Evolutionary conservation across 495 filamentous ascomycete species (phyloP).

Genomic region (Evernia prunastri): DNA sequence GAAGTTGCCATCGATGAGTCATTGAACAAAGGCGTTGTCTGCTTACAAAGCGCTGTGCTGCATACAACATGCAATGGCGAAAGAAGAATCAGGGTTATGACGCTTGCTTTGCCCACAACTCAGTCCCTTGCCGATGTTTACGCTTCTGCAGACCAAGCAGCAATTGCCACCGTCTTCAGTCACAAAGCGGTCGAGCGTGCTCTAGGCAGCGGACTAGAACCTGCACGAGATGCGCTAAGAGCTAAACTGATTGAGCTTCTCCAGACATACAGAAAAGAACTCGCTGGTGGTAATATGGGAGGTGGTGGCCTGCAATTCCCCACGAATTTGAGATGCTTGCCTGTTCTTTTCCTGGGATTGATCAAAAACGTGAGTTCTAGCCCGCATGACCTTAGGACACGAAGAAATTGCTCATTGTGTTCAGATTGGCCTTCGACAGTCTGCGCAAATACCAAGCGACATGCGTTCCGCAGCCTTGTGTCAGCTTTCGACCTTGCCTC

Average conservation of each 20-base stretch:
- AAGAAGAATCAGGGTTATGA: constrained; percentile 88
- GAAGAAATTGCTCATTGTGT: constrained; percentile 28
- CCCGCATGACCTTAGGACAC: background rate
- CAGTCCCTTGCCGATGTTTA: constrained; percentile 85
- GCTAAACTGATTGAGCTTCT: constrained; percentile 87
- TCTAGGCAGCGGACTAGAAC: constrained; percentile 77
- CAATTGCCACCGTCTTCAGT: constrained; percentile 88
- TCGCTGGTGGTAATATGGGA: constrained; percentile 91
- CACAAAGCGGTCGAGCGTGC: constrained; percentile 95
- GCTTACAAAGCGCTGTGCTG: constrained; percentile 91
- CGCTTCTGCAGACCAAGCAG: constrained; percentile 88
- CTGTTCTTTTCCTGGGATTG: constrained; percentile 83
- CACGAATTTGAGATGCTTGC: constrained; percentile 78
- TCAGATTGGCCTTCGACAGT: constrained; percentile 86
- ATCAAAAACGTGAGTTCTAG: constrained; percentile 73
- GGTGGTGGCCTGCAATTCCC: constrained; percentile 90
- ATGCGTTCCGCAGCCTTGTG: constrained; percentile 90
- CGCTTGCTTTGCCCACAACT: constrained; percentile 86
- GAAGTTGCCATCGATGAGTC: constrained; percentile 97
- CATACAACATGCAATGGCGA: constrained; percentile 98
- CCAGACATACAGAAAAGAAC: constrained; percentile 92
- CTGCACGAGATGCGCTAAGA: constrained; percentile 83
- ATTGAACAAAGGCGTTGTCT: constrained; percentile 86
- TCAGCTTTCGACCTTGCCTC: constrained; percentile 82
- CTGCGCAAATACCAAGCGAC: constrained; percentile 92